Base-by-base conservation (phyloP, 2,329 filamentous ascomycete genomes). In the Raffaelea albimanens region DNA sequence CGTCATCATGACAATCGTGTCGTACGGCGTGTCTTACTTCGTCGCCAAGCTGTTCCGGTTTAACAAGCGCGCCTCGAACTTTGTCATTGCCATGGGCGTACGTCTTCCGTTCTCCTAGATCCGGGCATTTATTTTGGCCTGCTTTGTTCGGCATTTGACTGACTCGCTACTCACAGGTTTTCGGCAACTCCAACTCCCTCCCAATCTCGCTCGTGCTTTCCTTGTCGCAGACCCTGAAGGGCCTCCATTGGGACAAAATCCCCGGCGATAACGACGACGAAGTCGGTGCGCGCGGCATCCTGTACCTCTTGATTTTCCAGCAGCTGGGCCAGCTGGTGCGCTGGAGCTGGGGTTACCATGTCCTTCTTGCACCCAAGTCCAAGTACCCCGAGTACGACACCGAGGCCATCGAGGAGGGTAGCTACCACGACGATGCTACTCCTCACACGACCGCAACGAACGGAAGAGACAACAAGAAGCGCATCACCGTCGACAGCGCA, bases 261-360 rank as follows among this genome's bases (percentile, higher is more conserved):
- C 86, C 87, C 0, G 85, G 87, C 46, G 93, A 98, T 58, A 97
- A 94, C 59, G 91, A 97, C 59, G 86, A 95, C 50, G 88, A 97
- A 64, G 93, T 98, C 19, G 90, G 80, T 21, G 91, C 93, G 3
- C 82, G 93, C 52, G 93, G 93, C 50, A 97, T 98, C 52, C 71
- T 98, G 1, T 98, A 98, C 61, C 76, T 98, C 11, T 75, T 98
- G 52, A 94, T 98, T 56, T 98, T 98, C 68, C 93, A 98, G 67
- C 93, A 98, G 63, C 78, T 98, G 3, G 93, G 93, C 20, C 93
- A 98, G 66, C 72, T 97, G 22, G 83, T 98, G 19, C 80, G 93
- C 50, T 98, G 93, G 93, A 96, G 87, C 53, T 98, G 93, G 93
- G 93, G 93, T 11, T 97, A 95, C 64, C 89, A 95, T 58, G 83